Percentiles rank a stretch among this genome's conserved stretches.
phyloP scores from a whole-genome alignment of 192 early-diverging fungal species.

The Gaertneriomyces semiglobifer region DNA sequence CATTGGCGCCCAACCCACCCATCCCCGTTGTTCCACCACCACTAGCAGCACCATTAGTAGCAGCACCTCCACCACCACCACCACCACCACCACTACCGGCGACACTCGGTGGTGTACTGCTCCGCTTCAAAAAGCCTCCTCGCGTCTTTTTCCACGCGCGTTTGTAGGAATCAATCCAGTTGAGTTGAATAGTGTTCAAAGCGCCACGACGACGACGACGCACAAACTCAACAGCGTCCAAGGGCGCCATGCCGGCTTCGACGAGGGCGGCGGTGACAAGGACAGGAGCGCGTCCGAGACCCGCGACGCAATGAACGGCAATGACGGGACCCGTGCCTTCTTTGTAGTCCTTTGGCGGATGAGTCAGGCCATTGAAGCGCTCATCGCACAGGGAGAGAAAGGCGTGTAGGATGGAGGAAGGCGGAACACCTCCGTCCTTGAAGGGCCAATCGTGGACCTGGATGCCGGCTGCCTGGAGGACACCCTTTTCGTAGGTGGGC shows the following conservation, averaged over 20 bases:
- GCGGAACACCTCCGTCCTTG: conserved; percentile 69
- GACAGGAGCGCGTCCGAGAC: conserved; percentile 92
- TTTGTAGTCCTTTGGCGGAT: not conserved
- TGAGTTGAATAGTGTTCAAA: conserved; percentile 66
- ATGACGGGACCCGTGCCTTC: conserved; percentile 13
- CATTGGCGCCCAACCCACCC: not conserved
- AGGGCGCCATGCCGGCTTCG: conserved; percentile 71
- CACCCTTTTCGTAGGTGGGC: conserved; percentile 70
- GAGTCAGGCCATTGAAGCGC: conserved; percentile 41
- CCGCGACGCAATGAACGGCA: conserved; percentile 88
- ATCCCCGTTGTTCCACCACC: too few species aligned
- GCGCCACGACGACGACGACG: conserved; percentile 68
- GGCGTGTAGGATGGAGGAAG: conserved; percentile 30
- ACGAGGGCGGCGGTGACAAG: conserved; percentile 79
- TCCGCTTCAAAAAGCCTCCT: not conserved
- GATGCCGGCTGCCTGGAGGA: conserved; percentile 61
- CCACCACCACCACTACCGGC: too few species aligned
- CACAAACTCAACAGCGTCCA: conserved; percentile 71
- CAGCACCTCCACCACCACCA: too few species aligned
- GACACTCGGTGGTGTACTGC: not conserved
- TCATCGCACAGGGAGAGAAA: conserved; percentile 68
- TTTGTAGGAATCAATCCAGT: conserved; percentile 39
- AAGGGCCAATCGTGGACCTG: conserved; percentile 86
- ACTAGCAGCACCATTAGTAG: too few species aligned
- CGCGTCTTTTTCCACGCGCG: conserved; percentile 10